Base-by-base conservation (phyloP, 2,329 filamentous ascomycete species). In the Talaromyces marneffei region DNA sequence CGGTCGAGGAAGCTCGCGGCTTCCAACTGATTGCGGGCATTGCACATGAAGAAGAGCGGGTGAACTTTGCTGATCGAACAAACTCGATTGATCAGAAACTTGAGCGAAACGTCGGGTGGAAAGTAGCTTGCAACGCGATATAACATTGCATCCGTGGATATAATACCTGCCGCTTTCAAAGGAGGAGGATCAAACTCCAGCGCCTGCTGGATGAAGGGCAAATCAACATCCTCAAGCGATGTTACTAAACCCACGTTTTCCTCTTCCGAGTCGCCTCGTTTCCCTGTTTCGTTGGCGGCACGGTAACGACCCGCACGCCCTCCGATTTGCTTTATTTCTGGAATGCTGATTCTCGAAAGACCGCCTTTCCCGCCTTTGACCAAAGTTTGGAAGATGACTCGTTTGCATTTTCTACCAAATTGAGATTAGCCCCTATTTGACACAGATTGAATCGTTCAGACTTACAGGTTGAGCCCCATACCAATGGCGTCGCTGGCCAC, bases 401-500 rank as follows among this genome's bases (percentile, higher is more conserved):
- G 89, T 71, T 92, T 94, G 72, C 97, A 91, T 66, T 83, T 86
- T 74, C 83, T 85, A 55, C 31, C 48, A 16, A 29, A n/a, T n/a
- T 23, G 20, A 16, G 5, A 66, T 70, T 58, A 70, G 64, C 48
- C n/a, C 35, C 37, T 20, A 46, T 37, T 48, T 18, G 33, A 16
- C 57, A 48, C 33, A 9, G 37, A 18, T 12, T 20, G 44, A 18
- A 27, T 23, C 39, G 20, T 12, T 25, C 57, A 48, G 18, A 75
- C 81, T 75, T 87, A 92, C 73, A 99, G 77, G 70, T 99, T 99
- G 23, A 99, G 79, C 1, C 95, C 94, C 93, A 99, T 97, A 39
- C 94, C 94, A 64, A 99, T 93, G 52, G 94, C 94, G 75, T 97
- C 92, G 68, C 91, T 97, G 8, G 95, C 94, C 27, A 94, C 92